Base-by-base conservation (phyloP, 1,284 basidiomycete genomes). In the Phellopilus nigrolimitatus region DNA sequence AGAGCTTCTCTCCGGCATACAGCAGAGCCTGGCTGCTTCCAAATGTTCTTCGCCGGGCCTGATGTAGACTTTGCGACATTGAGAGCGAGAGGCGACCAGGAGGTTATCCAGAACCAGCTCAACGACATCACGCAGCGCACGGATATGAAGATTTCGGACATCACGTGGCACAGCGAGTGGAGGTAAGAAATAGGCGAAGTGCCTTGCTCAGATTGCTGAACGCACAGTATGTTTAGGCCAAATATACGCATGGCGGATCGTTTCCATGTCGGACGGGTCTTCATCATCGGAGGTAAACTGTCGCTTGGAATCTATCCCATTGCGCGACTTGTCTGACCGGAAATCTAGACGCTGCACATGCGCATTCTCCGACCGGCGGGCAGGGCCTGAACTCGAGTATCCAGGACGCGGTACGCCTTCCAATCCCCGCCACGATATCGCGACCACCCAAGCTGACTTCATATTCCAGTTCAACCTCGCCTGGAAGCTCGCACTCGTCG, bases 281-380 rank as follows among this genome's bases (percentile, higher is more conserved):
- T 72, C 52, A 49, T 73, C 10, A 63, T 60, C 10, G 71, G 71
- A 59, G 71, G 71, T 71, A 55, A 17, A 7, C 41, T 12, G 19
- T 25, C 12, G 3, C 10, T 41, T 38, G 13, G n/a, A n/a, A n/a
- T n/a, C n/a, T n/a, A n/a, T n/a, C 17, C 31, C 1, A 19, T 28
- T 12, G 19, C 17, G 15, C 7, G 38, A 17, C 19, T 17, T 24
- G 4, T 17, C 25, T 22, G 13, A 34, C 19, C 27, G 27, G n/a
- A 5, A 30, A 15, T n/a, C 13, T 53, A 76, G 74, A 72, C 58
- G 63, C 70, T 22, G 71, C 64, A 1, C 71, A 72, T 54, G 66
- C 71, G 12, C 74, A 75, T 53, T 72, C 69, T 41, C 72, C 72
- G 21, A 66, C 68, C 1, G 74, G 75, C 17, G 70, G 73, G 8